Base-by-base conservation (phyloP, 805 yeast species). In the Yamadazyma kitorensis region DNA sequence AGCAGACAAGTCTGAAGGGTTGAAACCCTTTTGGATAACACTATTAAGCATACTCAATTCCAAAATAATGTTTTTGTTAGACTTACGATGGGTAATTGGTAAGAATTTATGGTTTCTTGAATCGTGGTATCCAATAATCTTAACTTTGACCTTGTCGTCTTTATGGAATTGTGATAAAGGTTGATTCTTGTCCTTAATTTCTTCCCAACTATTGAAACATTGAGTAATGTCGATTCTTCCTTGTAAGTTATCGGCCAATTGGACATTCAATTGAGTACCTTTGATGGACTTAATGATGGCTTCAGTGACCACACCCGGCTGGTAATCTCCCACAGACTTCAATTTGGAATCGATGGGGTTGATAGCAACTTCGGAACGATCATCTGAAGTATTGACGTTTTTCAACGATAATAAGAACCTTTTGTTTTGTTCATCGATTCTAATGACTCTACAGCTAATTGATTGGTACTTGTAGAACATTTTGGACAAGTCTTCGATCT, bases 141-240 rank as follows among this genome's bases (percentile, higher is more conserved):
- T 77, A 18, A 78, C 91, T 18, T 72, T 65, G 17, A 87, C 37
- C 4, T 64, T 54, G 23, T 79, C 74, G 31, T 82, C 91, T 34
- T 64, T 68, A 34, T 72, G 64, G 64, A 80, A 85, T 24, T 64
- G 59, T 1, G 72, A 52, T 27, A 86, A 65, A 20, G 95, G 94
- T 27, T 70, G 64, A 39, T 64, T 68, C 14, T 57, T 55, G 51
- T 86, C 78, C 34, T 68, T 59, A 29, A 88, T 82, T 18, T 76
- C 81, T 2, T 63, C 57, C 40, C 64, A 57, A 0, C 56, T 45
- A 34, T 76, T 78, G 57, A 75, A 83, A 24, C 83, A 63, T 57
- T 87, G 84, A 12, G 88, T 74, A 12, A 82, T 68, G 48, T 86
- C 95, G 39, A 89, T 61, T 54, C 94, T 76, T 24, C 95, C 97